Base-by-base conservation (phyloP, 1,284 basidiomycete species). In the Omphalotus olearius region DNA sequence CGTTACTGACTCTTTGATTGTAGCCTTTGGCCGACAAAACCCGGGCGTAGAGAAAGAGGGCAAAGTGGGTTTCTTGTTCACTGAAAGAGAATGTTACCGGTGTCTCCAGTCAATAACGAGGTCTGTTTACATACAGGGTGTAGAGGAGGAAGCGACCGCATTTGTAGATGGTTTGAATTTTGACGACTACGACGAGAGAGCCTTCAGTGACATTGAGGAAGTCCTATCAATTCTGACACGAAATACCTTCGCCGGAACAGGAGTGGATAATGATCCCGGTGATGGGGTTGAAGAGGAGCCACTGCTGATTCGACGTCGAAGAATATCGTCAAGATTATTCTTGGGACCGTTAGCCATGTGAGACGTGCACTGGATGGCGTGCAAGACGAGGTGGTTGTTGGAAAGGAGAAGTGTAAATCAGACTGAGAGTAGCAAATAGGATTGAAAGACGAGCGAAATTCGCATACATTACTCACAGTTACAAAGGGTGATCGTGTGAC, bases 41-140 rank as follows among this genome's bases (percentile, higher is more conserved):
- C 70, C 69, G 4, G 75, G 68, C 0, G 76, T 76, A 4, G 72
- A 69, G 54, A 75, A 75, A 0, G 70, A 65, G 0, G 72, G 65
- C 1, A 74, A 57, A 6, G 62, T 50, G 28, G 58, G 48, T 20
- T 60, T 47, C 50, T 58, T 58, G 20, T 57, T 59, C 48, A 55
- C 63, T 69, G 26, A 42, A 42, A 14, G 16, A 4, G 23, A 23
- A 14, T 40, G 9, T 40, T 2, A 40, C 2, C n/a, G 6, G 41
- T 23, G 13, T 17, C 26, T 23, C 1, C 14, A 28, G 35, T 49
- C 25, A 35, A 20, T n/a, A 40, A 42, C 9, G 2, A 42, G 25
- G 2, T 28, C 25, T 9, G 40, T n/a, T 10, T 6, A 52, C 28
- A 26, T 45, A 47, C 46, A 17, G 4, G 45, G 36, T 25, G 30